Evolutionary conservation across 2,329 filamentous ascomycete species (phyloP), one percentile per base, ranked within the genome.

Genomic region (Paecilomyces niveus): DNA sequence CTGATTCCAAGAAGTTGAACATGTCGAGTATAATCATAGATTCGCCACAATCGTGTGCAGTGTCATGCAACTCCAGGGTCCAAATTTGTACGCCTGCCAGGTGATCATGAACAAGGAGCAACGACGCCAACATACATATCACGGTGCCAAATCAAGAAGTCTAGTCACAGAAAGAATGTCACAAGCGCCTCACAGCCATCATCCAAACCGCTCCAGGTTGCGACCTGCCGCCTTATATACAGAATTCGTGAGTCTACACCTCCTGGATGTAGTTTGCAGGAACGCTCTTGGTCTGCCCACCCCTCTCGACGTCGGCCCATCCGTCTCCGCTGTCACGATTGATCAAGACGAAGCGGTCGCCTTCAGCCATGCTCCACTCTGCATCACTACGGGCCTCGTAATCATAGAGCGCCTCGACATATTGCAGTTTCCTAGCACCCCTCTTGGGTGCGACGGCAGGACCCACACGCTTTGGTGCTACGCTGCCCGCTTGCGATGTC

Each of bases 291-390:
- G 87, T 90, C 49, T 86, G 80, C 1, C 92, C 92, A 18, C 90
- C 92, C 74, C 90, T 92, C 78, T 97, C 94, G 18, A 99, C 94
- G 77, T 97, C 94, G 29, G 88, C 90, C 94, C 94, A 99, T 0
- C 94, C 94, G 77, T 97, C 94, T 1, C 94, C 94, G 0, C 87
- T 83, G 70, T 97, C 93, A 58, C 90, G 87, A 67, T 87, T 92
- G 61, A 97, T 86, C 32, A 99, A 80, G 45, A 99, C 92, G 68
- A 99, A 95, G 55, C 87, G 84, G 75, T 99, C 94, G 0, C 94
- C 94, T 74, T 96, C 93, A 0, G 73, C 72, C 90, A 99, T 99
- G 68, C 83, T 91, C 74, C 93, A 92, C 76, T 99, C 94, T 7
- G 85, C 84, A 5, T 95, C 90, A 64, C 86, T 92, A 67, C 91